Evolutionary conservation across 768 basidiomycete species (phyloP).

Genomic region (Trametes coccinea): DNA sequence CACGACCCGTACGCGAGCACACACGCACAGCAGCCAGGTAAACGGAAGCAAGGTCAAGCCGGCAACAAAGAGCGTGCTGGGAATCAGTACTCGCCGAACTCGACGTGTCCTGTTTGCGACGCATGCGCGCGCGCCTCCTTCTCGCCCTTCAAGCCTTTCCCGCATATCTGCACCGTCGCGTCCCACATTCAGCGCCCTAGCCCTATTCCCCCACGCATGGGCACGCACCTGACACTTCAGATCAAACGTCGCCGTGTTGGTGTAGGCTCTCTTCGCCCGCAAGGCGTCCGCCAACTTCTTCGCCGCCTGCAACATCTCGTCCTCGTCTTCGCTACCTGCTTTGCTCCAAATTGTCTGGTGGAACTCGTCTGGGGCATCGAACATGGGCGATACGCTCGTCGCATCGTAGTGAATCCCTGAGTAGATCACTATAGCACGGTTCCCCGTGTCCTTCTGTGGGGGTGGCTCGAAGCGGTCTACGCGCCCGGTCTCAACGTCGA

Average conservation of each 20-base stretch:
- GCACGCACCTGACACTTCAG: conserved; percentile 76
- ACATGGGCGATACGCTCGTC: conserved; percentile 75
- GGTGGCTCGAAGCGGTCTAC: conserved; percentile 77
- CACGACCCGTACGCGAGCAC: background rate
- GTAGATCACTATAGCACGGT: conserved; percentile 73
- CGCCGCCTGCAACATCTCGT: conserved; percentile 63
- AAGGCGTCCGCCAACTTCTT: conserved; percentile 71
- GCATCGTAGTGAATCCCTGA: conserved; percentile 98
- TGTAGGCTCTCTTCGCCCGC: conserved; percentile 78
- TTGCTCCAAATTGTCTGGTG: conserved; percentile 66
- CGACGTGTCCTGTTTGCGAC: conserved; percentile 78
- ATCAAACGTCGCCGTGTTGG: conserved; percentile 91
- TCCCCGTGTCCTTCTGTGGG: conserved; percentile 38
- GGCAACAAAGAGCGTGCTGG: too few species aligned
- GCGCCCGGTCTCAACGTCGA: conserved; percentile 91
- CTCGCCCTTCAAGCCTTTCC: conserved; percentile 87
- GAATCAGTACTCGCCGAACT: conserved; percentile 76
- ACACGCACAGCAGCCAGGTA: background rate
- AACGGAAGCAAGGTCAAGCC: background rate
- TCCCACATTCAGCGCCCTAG: background rate
- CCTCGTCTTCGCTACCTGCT: conserved; percentile 35
- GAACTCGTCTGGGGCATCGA: conserved; percentile 79
- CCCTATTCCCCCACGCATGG: background rate
- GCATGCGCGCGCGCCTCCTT: conserved; percentile 92
- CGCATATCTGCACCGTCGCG: conserved; percentile 59